Conservation (phyloP, 495 filamentous ascomycete species). For the Echria macrotheca region DNA sequence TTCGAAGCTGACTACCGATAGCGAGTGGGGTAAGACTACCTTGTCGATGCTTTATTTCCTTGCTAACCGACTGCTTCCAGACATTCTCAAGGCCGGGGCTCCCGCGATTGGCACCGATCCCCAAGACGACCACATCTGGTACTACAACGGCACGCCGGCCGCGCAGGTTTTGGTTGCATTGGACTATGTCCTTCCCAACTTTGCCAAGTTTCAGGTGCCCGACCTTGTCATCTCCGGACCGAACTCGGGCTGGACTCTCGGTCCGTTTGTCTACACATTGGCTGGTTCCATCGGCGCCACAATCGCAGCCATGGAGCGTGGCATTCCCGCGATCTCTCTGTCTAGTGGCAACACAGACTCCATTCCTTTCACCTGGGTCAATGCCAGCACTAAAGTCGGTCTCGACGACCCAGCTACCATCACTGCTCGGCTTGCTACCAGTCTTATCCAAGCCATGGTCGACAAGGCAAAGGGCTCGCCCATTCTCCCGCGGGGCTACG, state of each 20-base stretch:
- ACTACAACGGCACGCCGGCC: slow-evolving; percentile 42
- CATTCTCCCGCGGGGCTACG: slow-evolving; percentile 35
- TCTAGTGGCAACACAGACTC: slow-evolving; percentile 22
- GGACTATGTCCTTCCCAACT: slow-evolving; percentile 46
- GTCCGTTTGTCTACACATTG: slow-evolving; percentile 34
- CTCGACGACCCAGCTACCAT: slow-evolving; percentile 28
- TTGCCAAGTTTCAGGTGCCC: slow-evolving; percentile 29
- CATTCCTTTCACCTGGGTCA: slow-evolving; percentile 23
- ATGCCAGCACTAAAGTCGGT: slow-evolving; percentile 20
- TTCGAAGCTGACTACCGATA: slow-evolving; percentile 23
- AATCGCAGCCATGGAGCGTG: slow-evolving; percentile 34
- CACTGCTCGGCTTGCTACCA: slow-evolving; percentile 28
- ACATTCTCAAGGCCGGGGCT: slow-evolving; percentile 28
- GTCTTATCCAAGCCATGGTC: slow-evolving; percentile 29
- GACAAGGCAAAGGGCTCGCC: slow-evolving; percentile 20
- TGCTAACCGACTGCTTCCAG: slow-evolving; percentile 17
- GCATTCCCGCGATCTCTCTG: slow-evolving; percentile 35
- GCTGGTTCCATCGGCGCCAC: slow-evolving; percentile 35
- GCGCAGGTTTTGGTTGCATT: slow-evolving; percentile 37
- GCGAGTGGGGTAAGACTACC: slow-evolving; percentile 12
- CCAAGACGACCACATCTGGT: slow-evolving; percentile 39
- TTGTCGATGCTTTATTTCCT: not conserved
- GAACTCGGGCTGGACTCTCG: slow-evolving; percentile 35
- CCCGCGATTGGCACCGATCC: slow-evolving; percentile 32
- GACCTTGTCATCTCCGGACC: slow-evolving; percentile 40